Base-by-base conservation (phyloP, 805 yeast genomes). In the Scheffersomyces lignosus region DNA sequence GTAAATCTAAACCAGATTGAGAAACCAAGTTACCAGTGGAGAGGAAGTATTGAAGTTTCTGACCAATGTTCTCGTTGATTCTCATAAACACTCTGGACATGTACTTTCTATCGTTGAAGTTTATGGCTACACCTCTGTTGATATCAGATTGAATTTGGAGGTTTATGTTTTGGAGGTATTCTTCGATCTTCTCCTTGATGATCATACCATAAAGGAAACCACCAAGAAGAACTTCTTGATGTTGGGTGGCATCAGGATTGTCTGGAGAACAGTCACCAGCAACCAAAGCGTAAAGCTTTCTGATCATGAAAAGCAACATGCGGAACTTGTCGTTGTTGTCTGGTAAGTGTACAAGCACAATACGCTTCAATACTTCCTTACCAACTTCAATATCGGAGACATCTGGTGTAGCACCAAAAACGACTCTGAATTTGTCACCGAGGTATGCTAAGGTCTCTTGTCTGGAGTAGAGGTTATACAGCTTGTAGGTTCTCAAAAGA, bases 201-300 rank as follows among this genome's bases (percentile, higher is more conserved):
- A 93, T 91, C 96, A 90, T 90, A 49, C 97, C 97, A 52, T 88
- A 93, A 37, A 93, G 72, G 77, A 93, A 87, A 12, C 99, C 99
- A 47, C 98, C 98, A 39, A 93, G 75, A 45, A 93, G 68, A 22
- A 93, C 87, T 68, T 93, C 99, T 68, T 93, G 99, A 73, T 93
- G 97, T 73, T 93, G 99, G 7, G 96, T 87, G 33, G 98, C 95
- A 81, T 93, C 99, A 60, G 99, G 99, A 67, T 93, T 93, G 64
- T 93, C 99, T 13, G 96, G 91, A 36, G 90, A 71, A 64, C 97
- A 91, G 59, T 91, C 96, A 43, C 97, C 97, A 25, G 96, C 96
- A 30, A 91, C 98, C 47, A 93, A 75, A 0, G 98, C 77, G 62
- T 93, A 93, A 43, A 93, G 75, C 66, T 93, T 93, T 73, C 98